Evolutionary conservation across 768 basidiomycete genomes (phyloP).

Genomic region (Naganishia onofrii): DNA sequence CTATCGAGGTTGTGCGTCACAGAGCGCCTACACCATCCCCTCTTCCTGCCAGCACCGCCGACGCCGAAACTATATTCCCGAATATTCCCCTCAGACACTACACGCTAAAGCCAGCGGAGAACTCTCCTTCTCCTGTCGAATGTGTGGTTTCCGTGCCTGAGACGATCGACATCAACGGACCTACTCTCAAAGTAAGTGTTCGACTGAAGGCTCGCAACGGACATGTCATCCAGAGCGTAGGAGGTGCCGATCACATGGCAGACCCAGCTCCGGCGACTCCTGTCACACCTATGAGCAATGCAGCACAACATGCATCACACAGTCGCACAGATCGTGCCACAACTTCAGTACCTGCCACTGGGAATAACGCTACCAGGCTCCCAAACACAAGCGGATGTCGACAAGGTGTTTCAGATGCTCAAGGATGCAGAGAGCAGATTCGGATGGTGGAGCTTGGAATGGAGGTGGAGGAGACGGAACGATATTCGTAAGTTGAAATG

Average conservation of each 20-base stretch:
- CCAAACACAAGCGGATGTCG: background rate
- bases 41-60: background rate
- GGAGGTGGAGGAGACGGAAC: slow-evolving; percentile 49
- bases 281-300: background rate
- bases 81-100: slow-evolving; percentile 31
- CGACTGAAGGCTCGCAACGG: slow-evolving; percentile 36
- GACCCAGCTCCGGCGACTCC: background rate
- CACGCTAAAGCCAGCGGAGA: slow-evolving; percentile 37
- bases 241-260: background rate
- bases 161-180: slow-evolving; percentile 46
- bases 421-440: slow-evolving; percentile 4
- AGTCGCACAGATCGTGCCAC: background rate
- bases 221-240: background rate
- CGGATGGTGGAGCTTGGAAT: slow-evolving; percentile 48
- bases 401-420: background rate
- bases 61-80: background rate
- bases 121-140: slow-evolving; percentile 43
- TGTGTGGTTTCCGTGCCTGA: slow-evolving; percentile 47
- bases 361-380: background rate
- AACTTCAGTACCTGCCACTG: background rate
- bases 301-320: background rate
- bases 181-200: slow-evolving; percentile 39
- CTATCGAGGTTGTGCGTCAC: slow-evolving; percentile 26
- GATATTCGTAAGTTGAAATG: slow-evolving; percentile 37
- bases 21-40: slow-evolving; percentile 7